Percentiles rank a stretch among this genome's conserved stretches.
phyloP scores from a whole-genome alignment of 345 rosid species.

The Psidium guajava region DNA sequence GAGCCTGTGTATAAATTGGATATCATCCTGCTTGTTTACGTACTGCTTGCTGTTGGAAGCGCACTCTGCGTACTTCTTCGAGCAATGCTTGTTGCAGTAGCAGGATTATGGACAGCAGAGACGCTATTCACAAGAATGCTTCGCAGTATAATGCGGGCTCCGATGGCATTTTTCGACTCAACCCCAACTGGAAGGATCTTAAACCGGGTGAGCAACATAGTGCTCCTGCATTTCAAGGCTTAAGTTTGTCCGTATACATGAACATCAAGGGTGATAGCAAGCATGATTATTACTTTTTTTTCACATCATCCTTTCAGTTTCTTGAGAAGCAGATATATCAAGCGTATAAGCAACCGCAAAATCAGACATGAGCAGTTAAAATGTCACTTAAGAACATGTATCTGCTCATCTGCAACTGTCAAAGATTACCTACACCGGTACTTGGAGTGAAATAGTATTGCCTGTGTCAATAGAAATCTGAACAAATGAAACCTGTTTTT shows the following conservation, averaged over 20 bases:
- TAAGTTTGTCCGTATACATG: neutral
- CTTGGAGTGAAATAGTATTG: neutral
- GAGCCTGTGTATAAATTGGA: constrained; percentile 45
- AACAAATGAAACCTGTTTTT: neutral
- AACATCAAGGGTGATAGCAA: neutral
- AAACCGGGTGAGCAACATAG: constrained; percentile 56
- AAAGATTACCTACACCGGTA: neutral
- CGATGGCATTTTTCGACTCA: constrained; percentile 92
- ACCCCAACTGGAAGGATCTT: constrained; percentile 93
- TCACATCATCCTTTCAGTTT: neutral
- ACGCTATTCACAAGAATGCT: constrained; percentile 74
- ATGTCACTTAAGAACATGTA: neutral
- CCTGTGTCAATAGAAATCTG: neutral
- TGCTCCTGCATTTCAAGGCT: neutral
- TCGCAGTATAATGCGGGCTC: constrained; percentile 58
- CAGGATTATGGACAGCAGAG: constrained; percentile 73
- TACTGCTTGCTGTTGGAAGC: constrained; percentile 57
- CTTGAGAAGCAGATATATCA: neutral
- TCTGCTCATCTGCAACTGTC: neutral
- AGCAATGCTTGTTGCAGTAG: constrained; percentile 47
- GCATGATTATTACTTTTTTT: neutral
- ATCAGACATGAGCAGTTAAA: neutral
- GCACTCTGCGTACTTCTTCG: constrained; percentile 63
- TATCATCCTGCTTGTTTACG: constrained; percentile 48
- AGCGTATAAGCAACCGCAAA: neutral